A percentile compares a stretch with the other conserved stretches of the same genome.
Evolutionary conservation across 192 early-diverging fungal species (phyloP).

Genomic region (Phycomyces nitens): DNA sequence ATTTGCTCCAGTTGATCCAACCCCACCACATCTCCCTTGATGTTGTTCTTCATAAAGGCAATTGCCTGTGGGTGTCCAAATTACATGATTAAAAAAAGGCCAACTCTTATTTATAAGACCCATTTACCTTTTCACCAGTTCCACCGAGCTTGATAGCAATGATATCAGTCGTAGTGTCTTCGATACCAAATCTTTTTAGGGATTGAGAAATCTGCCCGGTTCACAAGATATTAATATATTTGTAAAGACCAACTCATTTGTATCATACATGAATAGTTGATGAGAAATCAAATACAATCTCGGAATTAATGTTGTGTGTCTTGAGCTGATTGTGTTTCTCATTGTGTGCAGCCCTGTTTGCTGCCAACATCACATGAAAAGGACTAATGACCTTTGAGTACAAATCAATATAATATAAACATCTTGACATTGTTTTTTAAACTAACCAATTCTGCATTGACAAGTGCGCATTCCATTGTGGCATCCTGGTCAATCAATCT

Average conservation of each 20-base stretch:
- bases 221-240: not conserved
- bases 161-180: slow-evolving; percentile 41
- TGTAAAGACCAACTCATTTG: too few species aligned
- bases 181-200: slow-evolving; percentile 46
- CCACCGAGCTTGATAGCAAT: slow-evolving; percentile 47
- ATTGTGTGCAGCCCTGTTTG: slow-evolving; percentile 47
- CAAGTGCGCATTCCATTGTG: slow-evolving; percentile 32
- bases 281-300: slow-evolving; percentile 58
- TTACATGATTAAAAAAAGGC: too few species aligned
- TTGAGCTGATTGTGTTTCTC: slow-evolving; percentile 44
- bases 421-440: not conserved
- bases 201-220: slow-evolving; percentile 50
- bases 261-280: slow-evolving; percentile 52
- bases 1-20: slow-evolving; percentile 39
- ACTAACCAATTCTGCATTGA: slow-evolving; percentile 37
- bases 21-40: slow-evolving; percentile 40
- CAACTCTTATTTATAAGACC: too few species aligned
- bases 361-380: slow-evolving; percentile 50
- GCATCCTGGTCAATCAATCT: slow-evolving; percentile 32
- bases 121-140: slow-evolving; percentile 27
- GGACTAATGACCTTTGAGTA: slow-evolving; percentile 46
- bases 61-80: slow-evolving; percentile 3
- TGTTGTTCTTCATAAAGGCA: slow-evolving; percentile 28
- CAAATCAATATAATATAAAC: not conserved
- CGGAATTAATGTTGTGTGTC: slow-evolving; percentile 53